Base-by-base conservation (phyloP, 2,329 filamentous ascomycete species). In the Colletotrichum cereale region DNA sequence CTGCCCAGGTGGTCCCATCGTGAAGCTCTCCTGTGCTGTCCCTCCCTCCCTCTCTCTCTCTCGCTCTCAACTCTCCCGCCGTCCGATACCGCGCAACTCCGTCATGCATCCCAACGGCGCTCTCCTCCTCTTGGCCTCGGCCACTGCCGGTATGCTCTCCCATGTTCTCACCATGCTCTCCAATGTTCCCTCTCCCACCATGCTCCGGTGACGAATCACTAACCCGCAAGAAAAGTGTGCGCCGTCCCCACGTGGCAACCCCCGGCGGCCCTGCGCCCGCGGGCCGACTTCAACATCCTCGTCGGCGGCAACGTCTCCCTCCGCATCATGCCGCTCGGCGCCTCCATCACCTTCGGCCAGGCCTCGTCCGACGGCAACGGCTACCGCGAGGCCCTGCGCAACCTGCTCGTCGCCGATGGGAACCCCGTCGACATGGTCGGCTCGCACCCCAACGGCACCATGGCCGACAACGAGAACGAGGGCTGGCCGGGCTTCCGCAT, bases 271-370 rank as follows among this genome's bases (percentile, higher is more conserved):
- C 52, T 73, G 50, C 55, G 62, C 24, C 21, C 62, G 40, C 62
- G 73, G 40, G 38, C 55, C 55, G 66, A 70, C 57, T 67, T 73
- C 64, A 56, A 50, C 14, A 44, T 63, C 42, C 64, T 74, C 40
- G 71, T 73, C 40, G 71, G 67, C 47, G 73, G 71, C 68, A 79
- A 76, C 57, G 74, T 77, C 7, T 71, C 78, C n/a, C 78, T 85
- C 11, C 82, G 83, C 53, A 79, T 84, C 74, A 83, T 85, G 80
- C 79, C 83, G 3, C 78, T 85, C 2, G 84, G 84, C 57, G 84
- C 83, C 1, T 84, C 82, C 64, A 84, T 85, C 68, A 84, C 82
- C 12, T 80, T 75, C 56, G 83, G 84, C 58, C 44, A 74, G 11
- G 75, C 38, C 5, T 84, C 82, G 1, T 75, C 79, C 1, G 78